phyloP scores from a whole-genome alignment of 805 yeast genomes.

The Lipomyces starkeyi region DNA sequence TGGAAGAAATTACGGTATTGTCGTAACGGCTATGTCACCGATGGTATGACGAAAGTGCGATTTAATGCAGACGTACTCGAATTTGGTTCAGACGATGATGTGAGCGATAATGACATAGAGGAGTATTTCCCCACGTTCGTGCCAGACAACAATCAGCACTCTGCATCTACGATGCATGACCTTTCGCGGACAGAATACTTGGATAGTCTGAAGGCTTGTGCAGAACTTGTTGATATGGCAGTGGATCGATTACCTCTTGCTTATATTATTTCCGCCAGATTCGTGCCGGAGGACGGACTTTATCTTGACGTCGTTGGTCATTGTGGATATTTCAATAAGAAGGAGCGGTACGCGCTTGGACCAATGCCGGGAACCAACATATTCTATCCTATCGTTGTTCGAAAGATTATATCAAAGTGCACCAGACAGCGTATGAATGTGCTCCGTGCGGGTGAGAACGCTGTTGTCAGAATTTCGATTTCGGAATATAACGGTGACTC shows the following conservation, averaged over 20 bases:
- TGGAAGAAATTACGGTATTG: neutral
- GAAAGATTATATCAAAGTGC: slow-evolving; percentile 14
- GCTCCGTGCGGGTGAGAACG: slow-evolving; percentile 9
- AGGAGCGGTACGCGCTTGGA: slow-evolving; percentile 9
- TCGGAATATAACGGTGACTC: neutral
- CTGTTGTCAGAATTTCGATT: slow-evolving; percentile 10
- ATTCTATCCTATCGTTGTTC: slow-evolving; percentile 3
- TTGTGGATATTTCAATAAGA: slow-evolving; percentile 6
- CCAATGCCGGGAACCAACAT: slow-evolving; percentile 11
- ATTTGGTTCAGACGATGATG: neutral
- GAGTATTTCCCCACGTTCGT: neutral
- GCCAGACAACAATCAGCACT: neutral
- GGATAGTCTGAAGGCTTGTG: neutral
- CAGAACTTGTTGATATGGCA: neutral
- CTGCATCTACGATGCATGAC: neutral
- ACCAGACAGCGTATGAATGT: neutral
- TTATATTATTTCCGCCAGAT: slow-evolving; percentile 11
- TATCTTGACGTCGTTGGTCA: slow-evolving; percentile 16
- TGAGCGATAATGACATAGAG: neutral
- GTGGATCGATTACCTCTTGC: slow-evolving; percentile 4
- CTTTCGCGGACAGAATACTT: neutral
- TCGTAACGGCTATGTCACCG: neutral
- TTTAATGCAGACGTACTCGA: neutral
- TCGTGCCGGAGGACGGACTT: slow-evolving; percentile 12
- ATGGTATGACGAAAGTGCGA: neutral